Evolutionary conservation across 2,329 filamentous ascomycete species (phyloP), one percentile per base, ranked within the genome.

Genomic region (Pseudogymnoascus sp.): DNA sequence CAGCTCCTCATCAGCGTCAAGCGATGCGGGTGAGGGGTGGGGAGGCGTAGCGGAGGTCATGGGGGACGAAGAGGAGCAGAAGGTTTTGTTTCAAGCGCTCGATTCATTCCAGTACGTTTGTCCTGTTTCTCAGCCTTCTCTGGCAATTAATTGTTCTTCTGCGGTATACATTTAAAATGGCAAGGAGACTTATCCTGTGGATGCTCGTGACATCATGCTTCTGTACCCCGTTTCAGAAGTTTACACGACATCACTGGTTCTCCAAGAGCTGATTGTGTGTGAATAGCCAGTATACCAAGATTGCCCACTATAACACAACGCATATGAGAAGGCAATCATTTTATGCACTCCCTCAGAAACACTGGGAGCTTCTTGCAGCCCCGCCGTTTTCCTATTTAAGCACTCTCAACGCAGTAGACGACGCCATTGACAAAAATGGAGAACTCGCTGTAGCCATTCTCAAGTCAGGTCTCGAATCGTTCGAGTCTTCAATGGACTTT

Each of bases 271-370:
- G 30, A 21, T 34, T 61, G 15, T 21, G 56, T 48, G 21, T 30
- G 28, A 33, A 21, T 2, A 95, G 90, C 59, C 89, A 92, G 74
- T 96, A 96, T 72, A 86, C 89, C 64, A 88, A 86, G 67, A 82
- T 85, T 21, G 88, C 92, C 4, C 92, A 97, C 72, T 88, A 88
- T 75, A 95, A 95, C 73, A 86, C 89, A 64, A 97, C 92, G 3
- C 92, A 97, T 72, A 81, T 92, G 15, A 86, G 94, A 19, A 85
- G 95, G 26, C 91, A 94, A 72, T 88, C 90, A 12, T 96, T 99
- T 74, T 99, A 97, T 72, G 89, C 91, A 7, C 79, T 99, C 5
- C 90, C 92, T 1, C 84, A 86, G 61, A 77, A 81, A 1, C 92
- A 99, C 71, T 94, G 90, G 85, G 82, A 88, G 68, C 80, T 95